Conservation (phyloP, 1,284 basidiomycete species). For the Austropuccinia psidii region DNA sequence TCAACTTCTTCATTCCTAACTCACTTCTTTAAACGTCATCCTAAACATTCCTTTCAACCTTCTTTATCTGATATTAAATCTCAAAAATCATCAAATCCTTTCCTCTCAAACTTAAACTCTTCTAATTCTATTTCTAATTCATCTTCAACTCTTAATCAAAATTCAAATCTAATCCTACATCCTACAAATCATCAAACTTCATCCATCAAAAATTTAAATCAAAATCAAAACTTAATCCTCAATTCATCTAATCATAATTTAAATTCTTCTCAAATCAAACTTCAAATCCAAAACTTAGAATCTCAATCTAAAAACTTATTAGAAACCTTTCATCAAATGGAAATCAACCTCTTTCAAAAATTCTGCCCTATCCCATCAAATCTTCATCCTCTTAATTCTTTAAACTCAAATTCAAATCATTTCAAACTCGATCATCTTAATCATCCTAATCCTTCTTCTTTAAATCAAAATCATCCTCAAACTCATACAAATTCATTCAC, state of each 20-base stretch:
- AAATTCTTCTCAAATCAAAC: slow-evolving; percentile 4
- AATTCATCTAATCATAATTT: no score
- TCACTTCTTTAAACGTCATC: neutral
- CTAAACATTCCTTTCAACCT: neutral
- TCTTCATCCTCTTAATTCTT: no score
- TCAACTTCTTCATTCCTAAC: slow-evolving; percentile 18
- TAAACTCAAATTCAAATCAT: no score
- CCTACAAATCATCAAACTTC: neutral
- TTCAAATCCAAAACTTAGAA: slow-evolving; percentile 13
- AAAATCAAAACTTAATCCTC: no score
- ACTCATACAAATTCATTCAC: no score
- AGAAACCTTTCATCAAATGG: slow-evolving; percentile 28
- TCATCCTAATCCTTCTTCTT: no score
- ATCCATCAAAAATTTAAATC: neutral
- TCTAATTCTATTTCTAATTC: neutral
- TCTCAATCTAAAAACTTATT: slow-evolving; percentile 6
- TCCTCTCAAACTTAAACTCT: neutral
- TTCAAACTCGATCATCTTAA: no score
- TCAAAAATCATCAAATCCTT: neutral
- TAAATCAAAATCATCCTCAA: no score
- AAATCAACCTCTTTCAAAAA: slow-evolving; percentile 6
- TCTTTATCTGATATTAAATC: neutral
- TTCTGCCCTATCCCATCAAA: no score
- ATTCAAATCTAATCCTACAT: neutral
- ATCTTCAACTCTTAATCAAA: no score